Evolutionary conservation across 345 rosid species (phyloP), one percentile per base, ranked within the genome.

Genomic region (Trapa incisa): DNA sequence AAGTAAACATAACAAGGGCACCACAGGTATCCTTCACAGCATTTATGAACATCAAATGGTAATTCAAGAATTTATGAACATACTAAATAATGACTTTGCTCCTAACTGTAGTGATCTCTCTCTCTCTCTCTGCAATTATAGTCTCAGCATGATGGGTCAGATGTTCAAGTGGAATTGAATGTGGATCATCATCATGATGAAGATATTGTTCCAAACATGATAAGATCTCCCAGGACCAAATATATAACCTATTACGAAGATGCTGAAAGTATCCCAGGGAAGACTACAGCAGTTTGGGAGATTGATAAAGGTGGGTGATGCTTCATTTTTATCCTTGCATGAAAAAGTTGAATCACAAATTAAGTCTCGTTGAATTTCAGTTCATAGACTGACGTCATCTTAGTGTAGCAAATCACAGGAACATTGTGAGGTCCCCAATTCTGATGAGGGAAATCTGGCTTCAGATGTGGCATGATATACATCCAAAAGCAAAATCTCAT

Each of bases 401-500:
- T 75, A 58, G 54, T 84, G 88, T 82, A 94, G 99, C 96, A 68
- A 94, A 85, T 80, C 99, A 91, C 85, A 83, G 97, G 91, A 88
- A 91, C 79, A 91, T 94, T 9, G 99, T 94, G 65, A 83, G 91
- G 79, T 84, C 92, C 35, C 91, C 94, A 41, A 91, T 79, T 74
- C 81, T 94, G 66, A 94, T 94, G 99, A 83, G 99, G 69, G 99
- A 91, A 81, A 74, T 94, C 79, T 94, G 99, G 99, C 99, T 94
- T 75, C 92, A 94, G 74, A 87, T 94, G 89, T 94, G 97, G 97
- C 99, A 94, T 70, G 95, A 94, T 75, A 83, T 87, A 71, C 88
- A 81, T 73, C 88, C 88, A 37, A 81, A 77, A 75, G 76, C 83
- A 42, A 79, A 77, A 70, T 78, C 88, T 63, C 81, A 85, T 47